These are phyloP conservation scores for Citrus mangshanensis DNA, from an alignment of 345 rosid species.

Conservation along the genomic window DNA sequence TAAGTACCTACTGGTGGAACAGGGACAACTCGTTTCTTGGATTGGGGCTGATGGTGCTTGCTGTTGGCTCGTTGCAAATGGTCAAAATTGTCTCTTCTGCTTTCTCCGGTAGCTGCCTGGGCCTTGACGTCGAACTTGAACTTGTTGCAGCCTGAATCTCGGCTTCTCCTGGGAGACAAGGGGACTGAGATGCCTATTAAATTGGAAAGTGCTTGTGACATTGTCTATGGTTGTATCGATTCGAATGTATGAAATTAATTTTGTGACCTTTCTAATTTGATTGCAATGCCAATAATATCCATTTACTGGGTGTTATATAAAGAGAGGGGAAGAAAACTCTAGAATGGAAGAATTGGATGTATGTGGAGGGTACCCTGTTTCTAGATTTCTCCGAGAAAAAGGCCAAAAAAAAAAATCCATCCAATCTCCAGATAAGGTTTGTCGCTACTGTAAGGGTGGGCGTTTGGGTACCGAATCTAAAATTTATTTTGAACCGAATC, in stretches of 20 bases:
- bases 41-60: constrained; percentile 22
- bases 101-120: constrained; percentile 16
- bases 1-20: constrained; percentile 40
- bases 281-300: too few relatives aligned
- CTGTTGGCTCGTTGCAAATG: constrained; percentile 35
- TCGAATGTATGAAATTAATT: not conserved
- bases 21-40: constrained; percentile 37
- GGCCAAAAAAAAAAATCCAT: not conserved
- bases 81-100: constrained; percentile 43
- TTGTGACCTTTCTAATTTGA: too few relatives aligned
- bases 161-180: constrained; percentile 5
- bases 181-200: constrained; percentile 19
- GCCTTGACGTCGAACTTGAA: constrained; percentile 21
- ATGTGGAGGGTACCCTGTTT: not conserved
- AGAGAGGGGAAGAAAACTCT: constrained; percentile 29
- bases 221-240: not conserved
- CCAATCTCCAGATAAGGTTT: constrained; percentile 3
- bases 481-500: too few relatives aligned
- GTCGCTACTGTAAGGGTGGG: too few relatives aligned
- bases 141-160: not conserved
- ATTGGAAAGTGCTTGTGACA: constrained; percentile 34
- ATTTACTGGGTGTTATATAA: not conserved
- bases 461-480: too few relatives aligned
- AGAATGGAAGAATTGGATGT: constrained; percentile 10
- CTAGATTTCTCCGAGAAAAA: constrained; percentile 28